These are phyloP conservation scores for Neurospora sp. DNA, from an alignment of 2,329 filamentous ascomycete genomes.

Conservation along the genomic window DNA sequence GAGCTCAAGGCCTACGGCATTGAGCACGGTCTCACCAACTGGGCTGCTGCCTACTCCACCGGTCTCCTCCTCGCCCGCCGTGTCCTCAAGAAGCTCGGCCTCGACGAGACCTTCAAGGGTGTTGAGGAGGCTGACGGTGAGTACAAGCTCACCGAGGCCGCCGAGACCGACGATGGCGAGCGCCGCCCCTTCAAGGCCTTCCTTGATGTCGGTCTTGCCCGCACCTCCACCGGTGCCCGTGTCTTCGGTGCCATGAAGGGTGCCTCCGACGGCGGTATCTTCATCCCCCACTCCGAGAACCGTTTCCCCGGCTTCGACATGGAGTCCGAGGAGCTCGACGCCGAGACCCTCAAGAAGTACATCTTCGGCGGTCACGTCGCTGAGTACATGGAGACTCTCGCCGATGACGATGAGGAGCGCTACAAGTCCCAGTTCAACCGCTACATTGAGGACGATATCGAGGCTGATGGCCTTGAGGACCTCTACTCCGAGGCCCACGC, in stretches of 20 bases:
- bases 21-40: conserved; percentile 98
- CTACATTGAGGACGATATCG: conserved; percentile 94
- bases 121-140: conserved; percentile 97
- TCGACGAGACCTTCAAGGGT: conserved; percentile 87
- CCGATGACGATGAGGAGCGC: conserved; percentile 99
- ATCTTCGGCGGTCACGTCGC: conserved; percentile 97
- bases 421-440: conserved; percentile 97
- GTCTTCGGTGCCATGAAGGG: conserved; percentile 99
- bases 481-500: conserved; percentile 91
- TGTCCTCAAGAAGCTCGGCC: conserved; percentile 90
- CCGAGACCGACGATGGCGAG: conserved; percentile 81
- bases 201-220: conserved; percentile 94
- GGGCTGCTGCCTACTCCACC: conserved; percentile 93
- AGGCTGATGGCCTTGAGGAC: conserved; percentile 95
- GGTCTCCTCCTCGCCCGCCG: conserved; percentile 96
- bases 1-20: conserved; percentile 97
- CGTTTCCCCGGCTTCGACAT: conserved; percentile 99
- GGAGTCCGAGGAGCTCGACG: conserved; percentile 94
- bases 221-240: conserved; percentile 96
- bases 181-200: conserved; percentile 99
- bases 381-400: conserved; percentile 99
- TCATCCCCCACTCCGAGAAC: conserved; percentile 97
- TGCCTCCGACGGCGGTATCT: conserved; percentile 94
- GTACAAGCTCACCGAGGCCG: conserved; percentile 89
- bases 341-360: conserved; percentile 96